These are phyloP conservation scores for Clitopilus passeckerianus DNA, from an alignment of 768 basidiomycete genomes.

Conservation along the genomic window DNA sequence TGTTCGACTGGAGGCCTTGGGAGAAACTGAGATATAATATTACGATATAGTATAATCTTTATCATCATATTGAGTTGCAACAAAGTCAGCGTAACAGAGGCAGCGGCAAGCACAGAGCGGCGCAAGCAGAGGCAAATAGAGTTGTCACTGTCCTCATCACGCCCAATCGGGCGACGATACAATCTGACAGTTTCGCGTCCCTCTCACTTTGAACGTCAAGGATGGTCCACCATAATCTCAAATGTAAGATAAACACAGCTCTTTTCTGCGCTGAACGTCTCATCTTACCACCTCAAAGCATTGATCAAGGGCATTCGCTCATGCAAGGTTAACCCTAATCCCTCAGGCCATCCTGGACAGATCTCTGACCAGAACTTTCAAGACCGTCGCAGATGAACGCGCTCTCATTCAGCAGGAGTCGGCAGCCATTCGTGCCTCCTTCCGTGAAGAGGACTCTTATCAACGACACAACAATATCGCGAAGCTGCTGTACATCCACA, in stretches of 20 bases:
- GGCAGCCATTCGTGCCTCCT: constrained; percentile 93
- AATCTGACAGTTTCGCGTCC: not conserved
- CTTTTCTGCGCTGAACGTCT: constrained; percentile 17
- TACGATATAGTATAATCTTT: constrained; percentile 5
- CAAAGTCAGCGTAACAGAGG: too few species aligned
- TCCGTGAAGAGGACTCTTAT: constrained; percentile 95
- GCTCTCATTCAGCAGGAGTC: constrained; percentile 96
- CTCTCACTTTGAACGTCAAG: not conserved
- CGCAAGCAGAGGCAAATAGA: not conserved
- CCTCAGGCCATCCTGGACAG: constrained; percentile 4
- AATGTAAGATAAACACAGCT: constrained; percentile 42
- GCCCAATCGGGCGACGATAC: not conserved
- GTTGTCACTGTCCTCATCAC: not conserved
- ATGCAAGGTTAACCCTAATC: constrained; percentile 69
- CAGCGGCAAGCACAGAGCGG: not conserved
- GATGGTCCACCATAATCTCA: constrained; percentile 86
- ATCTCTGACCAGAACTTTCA: constrained; percentile 12
- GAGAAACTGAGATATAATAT: constrained; percentile 46
- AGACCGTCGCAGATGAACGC: constrained; percentile 99
- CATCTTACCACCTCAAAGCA: constrained; percentile 37
- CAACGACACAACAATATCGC: constrained; percentile 96
- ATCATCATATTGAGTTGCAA: not conserved
- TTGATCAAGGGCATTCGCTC: constrained; percentile 97
- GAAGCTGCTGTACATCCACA: constrained; percentile 96
- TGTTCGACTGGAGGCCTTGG: constrained; percentile 57